Evolutionary conservation across 371 early-diverging fungal genomes (phyloP).

Genomic region (Modicella reniformis): DNA sequence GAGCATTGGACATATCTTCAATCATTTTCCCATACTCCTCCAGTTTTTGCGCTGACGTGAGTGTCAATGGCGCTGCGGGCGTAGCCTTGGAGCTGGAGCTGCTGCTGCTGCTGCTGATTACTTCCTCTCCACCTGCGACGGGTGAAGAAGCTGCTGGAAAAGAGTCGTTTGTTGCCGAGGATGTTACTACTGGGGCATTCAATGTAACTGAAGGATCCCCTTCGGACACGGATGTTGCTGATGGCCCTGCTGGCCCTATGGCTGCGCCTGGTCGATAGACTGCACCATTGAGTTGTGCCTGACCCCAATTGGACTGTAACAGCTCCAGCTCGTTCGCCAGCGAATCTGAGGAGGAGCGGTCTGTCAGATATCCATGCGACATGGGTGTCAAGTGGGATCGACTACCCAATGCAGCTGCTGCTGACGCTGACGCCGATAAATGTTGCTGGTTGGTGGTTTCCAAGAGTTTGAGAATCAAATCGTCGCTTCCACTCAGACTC

Average conservation of each 20-base stretch:
- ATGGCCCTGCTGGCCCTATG: not conserved
- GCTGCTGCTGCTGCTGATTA: not conserved
- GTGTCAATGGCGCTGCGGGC: not conserved
- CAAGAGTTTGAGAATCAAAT: not conserved
- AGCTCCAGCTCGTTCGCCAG: conserved; percentile 54
- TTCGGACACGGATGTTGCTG: not conserved
- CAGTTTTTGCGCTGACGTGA: conserved; percentile 35
- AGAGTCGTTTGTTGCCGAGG: not conserved
- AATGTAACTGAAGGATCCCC: not conserved
- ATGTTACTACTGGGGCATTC: not conserved
- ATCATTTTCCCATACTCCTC: conserved; percentile 52
- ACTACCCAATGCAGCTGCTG: not conserved
- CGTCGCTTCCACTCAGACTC: conserved; percentile 30
- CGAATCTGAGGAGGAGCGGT: conserved; percentile 47
- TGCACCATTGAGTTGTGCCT: conserved; percentile 20
- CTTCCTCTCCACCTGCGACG: not conserved
- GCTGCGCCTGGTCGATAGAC: conserved; percentile 7
- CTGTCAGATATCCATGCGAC: conserved; percentile 41
- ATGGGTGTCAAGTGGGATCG: conserved; percentile 17
- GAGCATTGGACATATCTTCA: conserved; percentile 46
- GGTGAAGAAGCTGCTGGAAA: not conserved
- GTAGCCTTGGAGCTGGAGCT: not conserved
- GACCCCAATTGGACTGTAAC: conserved; percentile 47
- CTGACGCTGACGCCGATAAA: conserved; percentile 6
- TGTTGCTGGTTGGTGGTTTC: no score